A percentile compares a stretch with the other conserved stretches of the same genome.
phyloP scores from a whole-genome alignment of 176 grass and related monocot genomes.

The Musa beccarii region DNA sequence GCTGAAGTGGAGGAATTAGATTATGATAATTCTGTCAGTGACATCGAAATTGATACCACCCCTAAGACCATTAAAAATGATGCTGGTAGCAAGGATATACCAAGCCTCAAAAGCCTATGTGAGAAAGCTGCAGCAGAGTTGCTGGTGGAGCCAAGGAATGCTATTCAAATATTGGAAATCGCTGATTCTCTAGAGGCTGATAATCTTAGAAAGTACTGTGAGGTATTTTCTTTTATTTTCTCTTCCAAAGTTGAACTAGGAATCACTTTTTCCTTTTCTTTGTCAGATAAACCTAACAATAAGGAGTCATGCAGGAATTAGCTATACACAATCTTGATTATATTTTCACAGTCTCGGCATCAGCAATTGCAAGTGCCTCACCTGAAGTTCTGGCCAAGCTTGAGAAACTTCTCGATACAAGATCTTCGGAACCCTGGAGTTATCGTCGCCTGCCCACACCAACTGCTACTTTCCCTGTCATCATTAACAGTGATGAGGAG shows the following conservation, averaged over 20 bases:
- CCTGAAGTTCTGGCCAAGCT: slow-evolving; percentile 73
- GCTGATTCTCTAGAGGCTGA: slow-evolving; percentile 88
- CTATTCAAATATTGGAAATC: slow-evolving; percentile 88
- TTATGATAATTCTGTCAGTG: slow-evolving; percentile 56
- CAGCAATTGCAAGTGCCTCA: slow-evolving; percentile 68
- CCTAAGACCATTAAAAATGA: slow-evolving; percentile 22
- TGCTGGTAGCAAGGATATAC: slow-evolving; percentile 27
- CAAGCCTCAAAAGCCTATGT: slow-evolving; percentile 83
- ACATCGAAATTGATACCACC: slow-evolving; percentile 28
- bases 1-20: slow-evolving; percentile 57
- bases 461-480: slow-evolving; percentile 75
- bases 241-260: slow-evolving; percentile 8
- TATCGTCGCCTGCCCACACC: slow-evolving; percentile 75
- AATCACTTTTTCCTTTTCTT: slow-evolving; percentile 12
- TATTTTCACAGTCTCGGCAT: slow-evolving; percentile 64
- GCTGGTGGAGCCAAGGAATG: slow-evolving; percentile 80
- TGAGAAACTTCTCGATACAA: slow-evolving; percentile 69
- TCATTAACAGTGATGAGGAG: slow-evolving; percentile 75
- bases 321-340: slow-evolving; percentile 94
- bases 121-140: slow-evolving; percentile 82
- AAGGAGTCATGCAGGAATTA: slow-evolving; percentile 51
- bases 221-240: slow-evolving; percentile 42
- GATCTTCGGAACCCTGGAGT: slow-evolving; percentile 70
- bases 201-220: slow-evolving; percentile 78
- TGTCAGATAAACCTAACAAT: slow-evolving; percentile 16